phyloP scores from a whole-genome alignment of 257 asterid genomes.

The Gynochthodes officinalis region DNA sequence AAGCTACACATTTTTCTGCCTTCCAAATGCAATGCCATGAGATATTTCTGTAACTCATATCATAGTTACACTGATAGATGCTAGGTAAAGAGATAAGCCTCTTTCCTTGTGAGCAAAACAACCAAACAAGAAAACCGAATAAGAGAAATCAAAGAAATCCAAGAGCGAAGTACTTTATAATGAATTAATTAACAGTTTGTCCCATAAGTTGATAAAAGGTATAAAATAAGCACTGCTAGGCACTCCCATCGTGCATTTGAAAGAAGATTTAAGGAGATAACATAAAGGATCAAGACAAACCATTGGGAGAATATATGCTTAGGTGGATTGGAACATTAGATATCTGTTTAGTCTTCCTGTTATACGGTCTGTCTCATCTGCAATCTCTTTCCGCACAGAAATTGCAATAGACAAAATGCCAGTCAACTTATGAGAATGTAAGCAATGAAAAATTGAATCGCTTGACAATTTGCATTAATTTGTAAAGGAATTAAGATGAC shows the following conservation, averaged over 20 bases:
- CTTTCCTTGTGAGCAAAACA: not conserved
- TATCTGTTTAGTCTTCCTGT: conserved; percentile 77
- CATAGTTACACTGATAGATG: not conserved
- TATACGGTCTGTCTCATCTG: conserved; percentile 95
- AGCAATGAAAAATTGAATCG: no score
- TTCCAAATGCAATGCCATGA: not conserved
- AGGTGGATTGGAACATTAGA: conserved; percentile 94
- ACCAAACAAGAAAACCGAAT: no score
- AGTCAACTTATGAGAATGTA: conserved; percentile 6
- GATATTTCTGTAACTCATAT: not conserved
- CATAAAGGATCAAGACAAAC: conserved; percentile 44
- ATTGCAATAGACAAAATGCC: conserved; percentile 52
- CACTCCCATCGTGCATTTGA: not conserved
- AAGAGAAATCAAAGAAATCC: no score
- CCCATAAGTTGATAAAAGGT: not conserved
- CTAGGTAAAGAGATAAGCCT: not conserved
- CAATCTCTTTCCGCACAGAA: conserved; percentile 83
- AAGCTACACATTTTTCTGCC: no score
- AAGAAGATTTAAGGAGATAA: not conserved
- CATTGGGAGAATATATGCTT: conserved; percentile 92
- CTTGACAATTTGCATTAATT: not conserved
- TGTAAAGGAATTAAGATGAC: not conserved
- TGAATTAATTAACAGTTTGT: not conserved
- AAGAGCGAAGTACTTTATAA: not conserved
- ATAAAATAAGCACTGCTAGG: not conserved